Base-by-base conservation (phyloP, 345 rosid species). In the Salix exigua region DNA sequence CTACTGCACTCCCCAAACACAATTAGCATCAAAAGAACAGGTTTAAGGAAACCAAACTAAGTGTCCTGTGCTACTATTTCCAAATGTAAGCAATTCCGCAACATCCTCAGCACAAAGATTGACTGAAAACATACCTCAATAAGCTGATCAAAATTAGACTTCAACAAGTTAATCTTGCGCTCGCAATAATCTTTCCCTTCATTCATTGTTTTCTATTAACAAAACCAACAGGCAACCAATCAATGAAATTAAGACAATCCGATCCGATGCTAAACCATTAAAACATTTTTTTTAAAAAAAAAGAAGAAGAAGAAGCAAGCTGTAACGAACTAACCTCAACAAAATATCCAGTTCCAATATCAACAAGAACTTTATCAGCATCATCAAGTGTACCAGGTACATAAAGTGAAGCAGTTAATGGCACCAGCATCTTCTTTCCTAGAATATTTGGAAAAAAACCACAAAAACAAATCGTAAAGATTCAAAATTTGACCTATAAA, bases 261-360 rank as follows among this genome's bases (percentile, higher is more conserved):
- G 23, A n/a, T n/a, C 51, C 51, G 1, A 46, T 12, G 5, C 51
- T 46, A 46, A 46, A 14, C 51, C 18, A 14, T 5, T 46, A 46
- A 1, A 46, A 40, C 9, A 5, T 1, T 23, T 65, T 10, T 11
- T 12, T 31, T 6, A 9, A 4, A 5, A 12, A 37, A 26, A 16
- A 19, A 12, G 25, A 35, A 63, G 0, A 48, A 19, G 11, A 58
- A 21, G 18, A 13, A 67, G 5, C 8, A 55, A 18, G 9, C 3
- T 37, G 8, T 16, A 12, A 58, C 5, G 21, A 76, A 38, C 50
- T 35, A 72, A 91, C 98, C 98, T 96, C 97, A 55, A 94, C 93
- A 88, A 96, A 96, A 88, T 91, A 96, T 25, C 99, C 99, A 68
- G 99, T 96, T 73, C 99, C 98, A 60, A 96, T 89, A 82, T 96